phyloP scores from a whole-genome alignment of 495 filamentous ascomycete species.

The Sordaria brevicollis region DNA sequence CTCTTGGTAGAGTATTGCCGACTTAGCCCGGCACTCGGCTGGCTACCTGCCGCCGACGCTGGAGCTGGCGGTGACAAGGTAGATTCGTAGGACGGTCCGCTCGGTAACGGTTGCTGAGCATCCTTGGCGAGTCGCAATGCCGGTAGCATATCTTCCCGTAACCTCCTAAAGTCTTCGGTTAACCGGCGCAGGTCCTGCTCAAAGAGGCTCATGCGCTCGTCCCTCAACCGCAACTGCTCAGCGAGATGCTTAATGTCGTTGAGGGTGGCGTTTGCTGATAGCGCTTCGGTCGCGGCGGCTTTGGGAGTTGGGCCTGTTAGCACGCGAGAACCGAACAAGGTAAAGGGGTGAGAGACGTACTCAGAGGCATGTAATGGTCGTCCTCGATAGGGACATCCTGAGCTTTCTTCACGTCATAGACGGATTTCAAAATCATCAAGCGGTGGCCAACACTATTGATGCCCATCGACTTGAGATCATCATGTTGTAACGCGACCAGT shows the following conservation, averaged over 20 bases:
- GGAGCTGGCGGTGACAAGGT: constrained; percentile 42
- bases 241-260: constrained; percentile 86
- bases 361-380: constrained; percentile 88
- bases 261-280: constrained; percentile 76
- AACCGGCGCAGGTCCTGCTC: constrained; percentile 73
- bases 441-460: constrained; percentile 87
- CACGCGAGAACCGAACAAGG: neutral
- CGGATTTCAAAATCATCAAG: constrained; percentile 84
- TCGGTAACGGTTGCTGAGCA: constrained; percentile 75
- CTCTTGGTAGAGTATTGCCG: constrained; percentile 87
- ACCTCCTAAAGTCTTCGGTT: constrained; percentile 70
- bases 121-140: constrained; percentile 86
- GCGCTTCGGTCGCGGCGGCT: constrained; percentile 83
- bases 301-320: constrained; percentile 13
- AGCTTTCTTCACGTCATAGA: constrained; percentile 89
- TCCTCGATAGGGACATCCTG: constrained; percentile 84
- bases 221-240: constrained; percentile 72
- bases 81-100: constrained; percentile 29
- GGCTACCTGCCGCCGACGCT: constrained; percentile 36
- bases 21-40: constrained; percentile 45
- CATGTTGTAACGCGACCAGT: constrained; percentile 77
- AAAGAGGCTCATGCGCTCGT: constrained; percentile 71
- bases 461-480: constrained; percentile 90
- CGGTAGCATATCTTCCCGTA: constrained; percentile 85
- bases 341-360: constrained; percentile 42